A percentile compares a stretch with the other conserved stretches of the same genome.
phyloP scores from a whole-genome alignment of 352 stramenopile genomes.

The Phytophthora pistaciae region DNA sequence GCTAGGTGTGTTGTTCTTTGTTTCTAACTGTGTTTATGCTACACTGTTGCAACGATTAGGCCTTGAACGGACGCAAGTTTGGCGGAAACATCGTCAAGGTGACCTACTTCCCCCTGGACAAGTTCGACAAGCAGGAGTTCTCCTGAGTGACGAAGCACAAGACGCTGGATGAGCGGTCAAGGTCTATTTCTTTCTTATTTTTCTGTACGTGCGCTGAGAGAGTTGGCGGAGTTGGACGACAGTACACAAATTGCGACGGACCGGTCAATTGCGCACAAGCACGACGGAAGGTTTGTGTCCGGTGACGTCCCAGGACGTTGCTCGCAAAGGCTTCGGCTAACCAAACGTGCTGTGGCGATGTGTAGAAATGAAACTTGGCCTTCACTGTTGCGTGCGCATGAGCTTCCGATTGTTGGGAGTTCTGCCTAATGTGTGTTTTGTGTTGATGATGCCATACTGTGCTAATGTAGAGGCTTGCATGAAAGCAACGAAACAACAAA shows the following conservation, averaged over 20 bases:
- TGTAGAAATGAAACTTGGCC: slow-evolving; percentile 56
- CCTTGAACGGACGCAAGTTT: slow-evolving; percentile 87
- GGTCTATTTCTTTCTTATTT: slow-evolving; percentile 28
- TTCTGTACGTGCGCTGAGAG: slow-evolving; percentile 33
- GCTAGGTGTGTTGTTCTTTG: not conserved
- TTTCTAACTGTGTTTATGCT: slow-evolving; percentile 15
- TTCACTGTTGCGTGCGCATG: slow-evolving; percentile 43
- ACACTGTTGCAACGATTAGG: slow-evolving; percentile 38
- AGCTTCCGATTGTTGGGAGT: slow-evolving; percentile 21
- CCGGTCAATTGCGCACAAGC: slow-evolving; percentile 13
- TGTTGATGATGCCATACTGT: slow-evolving; percentile 38
- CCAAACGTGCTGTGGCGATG: slow-evolving; percentile 47
- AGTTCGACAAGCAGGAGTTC: slow-evolving; percentile 78
- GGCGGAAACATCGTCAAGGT: slow-evolving; percentile 88
- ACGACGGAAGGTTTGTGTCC: slow-evolving; percentile 47
- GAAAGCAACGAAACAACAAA: slow-evolving; percentile 34
- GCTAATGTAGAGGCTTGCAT: slow-evolving; percentile 36
- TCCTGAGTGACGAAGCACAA: slow-evolving; percentile 43
- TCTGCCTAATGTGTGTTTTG: slow-evolving; percentile 32
- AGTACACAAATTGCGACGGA: slow-evolving; percentile 16
- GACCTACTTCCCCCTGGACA: slow-evolving; percentile 76
- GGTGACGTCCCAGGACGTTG: slow-evolving; percentile 32
- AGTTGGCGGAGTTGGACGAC: slow-evolving; percentile 20
- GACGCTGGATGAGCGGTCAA: slow-evolving; percentile 21
- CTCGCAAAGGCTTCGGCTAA: slow-evolving; percentile 26